Base-by-base conservation (phyloP, 2,329 filamentous ascomycete species). In the Penicillium paneum region DNA sequence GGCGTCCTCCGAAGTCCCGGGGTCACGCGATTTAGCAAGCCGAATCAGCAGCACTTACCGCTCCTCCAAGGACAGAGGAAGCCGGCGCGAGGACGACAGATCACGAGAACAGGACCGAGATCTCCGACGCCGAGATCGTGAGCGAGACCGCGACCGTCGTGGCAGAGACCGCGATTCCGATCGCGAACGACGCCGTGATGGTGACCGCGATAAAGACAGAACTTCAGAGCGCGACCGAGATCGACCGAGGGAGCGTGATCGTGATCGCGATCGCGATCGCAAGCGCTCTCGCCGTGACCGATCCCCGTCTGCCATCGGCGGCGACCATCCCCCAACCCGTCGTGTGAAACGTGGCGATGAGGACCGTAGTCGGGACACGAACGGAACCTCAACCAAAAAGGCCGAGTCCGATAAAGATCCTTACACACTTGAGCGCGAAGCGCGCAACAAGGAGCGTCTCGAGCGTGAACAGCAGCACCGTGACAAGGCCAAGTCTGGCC, bases 351-450 rank as follows among this genome's bases (percentile, higher is more conserved):
- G 68, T 19, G 67, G 64, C 13, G 65, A 67, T 6, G 67, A 70
- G 11, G 59, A 62, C 17, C 63, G 59, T 35, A 59, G 59, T 32
- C 63, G 63, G 11, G 65, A 64, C 52, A 57, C 62, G 34, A 58
- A 60, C 28, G 41, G 45, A 21, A 21, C 11, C 17, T 49, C 52
- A 3, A 44, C 60, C 7, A 63, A 60, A 19, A 46, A 57, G 5
- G 40, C 64, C 4, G 66, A 67, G 24, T 62, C 67, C 1, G 70
- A 75, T 32, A 76, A 91, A 85, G 84, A 92, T 81, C 64, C 84
- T 78, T 67, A 90, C 67, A 90, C 88, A 38, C 81, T 88, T 49
- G 89, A 93, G 69, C 91, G 90, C 62, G 87, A 87, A 56, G 79
- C 83, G 49, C 78, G 91, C 60, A 77, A 79, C 42, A 71, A 74